A percentile compares a stretch with the other conserved stretches of the same genome.
These are phyloP conservation scores for Gossypium gossypioides DNA, from an alignment of 441 rosid genomes.

Conservation along the genomic window DNA sequence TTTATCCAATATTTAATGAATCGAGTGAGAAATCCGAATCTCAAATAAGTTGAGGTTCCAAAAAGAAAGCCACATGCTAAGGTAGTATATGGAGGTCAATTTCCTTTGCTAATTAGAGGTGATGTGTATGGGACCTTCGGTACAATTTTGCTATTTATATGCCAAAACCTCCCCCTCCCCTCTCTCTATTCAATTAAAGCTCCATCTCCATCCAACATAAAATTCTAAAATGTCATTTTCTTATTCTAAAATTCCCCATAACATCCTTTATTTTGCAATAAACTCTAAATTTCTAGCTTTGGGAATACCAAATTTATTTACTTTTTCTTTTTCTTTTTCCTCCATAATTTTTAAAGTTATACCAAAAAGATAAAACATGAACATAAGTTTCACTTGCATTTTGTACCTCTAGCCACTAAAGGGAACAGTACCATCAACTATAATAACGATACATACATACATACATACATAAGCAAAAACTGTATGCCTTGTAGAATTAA, in stretches of 20 bases:
- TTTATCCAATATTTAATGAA: too few species aligned
- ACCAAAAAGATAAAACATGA: neutral
- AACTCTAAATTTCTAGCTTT: neutral
- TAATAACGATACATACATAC: neutral
- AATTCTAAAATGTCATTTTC: slow-evolving; percentile 10
- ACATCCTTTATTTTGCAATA: neutral
- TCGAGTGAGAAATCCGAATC: too few species aligned
- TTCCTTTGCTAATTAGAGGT: slow-evolving; percentile 1
- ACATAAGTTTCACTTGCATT: neutral
- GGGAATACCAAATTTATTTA: neutral
- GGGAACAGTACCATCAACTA: neutral
- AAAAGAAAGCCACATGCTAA: neutral
- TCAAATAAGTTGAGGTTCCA: neutral
- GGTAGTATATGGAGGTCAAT: slow-evolving; percentile 6
- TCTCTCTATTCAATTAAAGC: neutral
- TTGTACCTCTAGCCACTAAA: neutral
- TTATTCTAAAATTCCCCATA: neutral
- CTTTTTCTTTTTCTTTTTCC: neutral
- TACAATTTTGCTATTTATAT: slow-evolving; percentile 3
- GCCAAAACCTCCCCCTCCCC: neutral
- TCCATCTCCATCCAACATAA: neutral
- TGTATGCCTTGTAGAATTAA: neutral
- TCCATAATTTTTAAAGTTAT: neutral
- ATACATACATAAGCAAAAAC: neutral
- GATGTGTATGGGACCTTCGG: slow-evolving; percentile 9